Conservation (phyloP, 805 yeast species). For the Suhomyces canberraensis region DNA sequence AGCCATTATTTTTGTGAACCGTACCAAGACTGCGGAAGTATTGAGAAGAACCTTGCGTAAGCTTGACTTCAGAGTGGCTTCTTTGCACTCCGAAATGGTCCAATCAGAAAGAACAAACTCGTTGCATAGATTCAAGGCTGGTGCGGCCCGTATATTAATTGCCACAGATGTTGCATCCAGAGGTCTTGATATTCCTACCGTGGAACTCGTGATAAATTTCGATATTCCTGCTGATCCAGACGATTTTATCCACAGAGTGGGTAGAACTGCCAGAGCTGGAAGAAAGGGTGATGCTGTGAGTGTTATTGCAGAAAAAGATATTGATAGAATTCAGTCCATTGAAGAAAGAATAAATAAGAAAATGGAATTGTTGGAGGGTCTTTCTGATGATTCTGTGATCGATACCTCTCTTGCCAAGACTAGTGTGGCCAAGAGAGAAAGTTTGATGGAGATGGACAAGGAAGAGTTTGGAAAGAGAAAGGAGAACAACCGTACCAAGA, state of each 20-base stretch:
- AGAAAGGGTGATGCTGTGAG: conserved; percentile 72
- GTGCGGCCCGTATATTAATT: conserved; percentile 63
- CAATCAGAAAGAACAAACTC: conserved; percentile 71
- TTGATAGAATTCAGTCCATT: conserved; percentile 56
- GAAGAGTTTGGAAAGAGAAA: conserved; percentile 56
- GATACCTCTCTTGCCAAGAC: conserved; percentile 55
- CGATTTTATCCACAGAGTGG: conserved; percentile 94
- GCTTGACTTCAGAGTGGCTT: conserved; percentile 26
- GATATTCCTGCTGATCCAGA: conserved; percentile 85
- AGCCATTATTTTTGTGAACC: conserved; percentile 71
- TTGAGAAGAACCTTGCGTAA: conserved; percentile 18
- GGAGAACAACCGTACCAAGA: conserved; percentile 47
- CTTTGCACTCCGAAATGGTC: conserved; percentile 62
- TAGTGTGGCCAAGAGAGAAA: conserved; percentile 20
- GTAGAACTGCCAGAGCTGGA: conserved; percentile 96
- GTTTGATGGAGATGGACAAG: conserved; percentile 26
- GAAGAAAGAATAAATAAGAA: conserved; percentile 64
- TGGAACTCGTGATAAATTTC: conserved; percentile 79
- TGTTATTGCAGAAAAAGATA: conserved; percentile 48
- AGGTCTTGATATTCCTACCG: conserved; percentile 78
- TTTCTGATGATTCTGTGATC: conserved; percentile 17
- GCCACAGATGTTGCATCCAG: conserved; percentile 95
- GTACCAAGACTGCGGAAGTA: conserved; percentile 78
- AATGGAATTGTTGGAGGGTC: conserved; percentile 18
- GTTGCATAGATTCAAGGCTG: conserved; percentile 87